Conservation (phyloP, 2,329 filamentous ascomycete genomes). For the Ophiostoma australiae region DNA sequence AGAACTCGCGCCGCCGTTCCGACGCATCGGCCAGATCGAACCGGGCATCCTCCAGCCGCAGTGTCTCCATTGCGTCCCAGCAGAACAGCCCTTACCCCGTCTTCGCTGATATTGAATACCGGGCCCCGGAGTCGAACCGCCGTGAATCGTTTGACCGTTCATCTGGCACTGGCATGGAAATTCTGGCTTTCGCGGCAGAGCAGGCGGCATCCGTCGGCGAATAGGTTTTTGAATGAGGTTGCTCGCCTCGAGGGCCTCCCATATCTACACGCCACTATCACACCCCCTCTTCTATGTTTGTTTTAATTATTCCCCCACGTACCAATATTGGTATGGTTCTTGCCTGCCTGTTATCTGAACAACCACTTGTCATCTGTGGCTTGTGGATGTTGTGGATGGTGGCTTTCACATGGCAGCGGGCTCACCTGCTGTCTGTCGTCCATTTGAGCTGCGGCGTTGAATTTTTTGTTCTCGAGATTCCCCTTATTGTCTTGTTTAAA, state of each 20-base stretch:
- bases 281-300: not conserved
- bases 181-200: not conserved
- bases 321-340: not conserved
- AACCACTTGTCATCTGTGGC: not conserved
- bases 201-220: not conserved
- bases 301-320: not conserved
- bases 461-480: not conserved
- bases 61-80: not conserved
- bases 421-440: not conserved
- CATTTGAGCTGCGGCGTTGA: not conserved
- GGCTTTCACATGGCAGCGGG: too few species aligned
- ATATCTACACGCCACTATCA: not conserved
- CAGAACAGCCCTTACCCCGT: not conserved
- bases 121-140: not conserved
- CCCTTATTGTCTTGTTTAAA: not conserved
- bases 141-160: not conserved
- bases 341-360: not conserved
- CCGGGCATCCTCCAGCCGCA: not conserved
- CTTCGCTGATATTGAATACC: not conserved
- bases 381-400: too few species aligned
- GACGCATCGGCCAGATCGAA: not conserved
- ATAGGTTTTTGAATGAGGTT: not conserved
- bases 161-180: not conserved
- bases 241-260: not conserved
- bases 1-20: not conserved